Conservation (phyloP, 441 rosid genomes). For the Corymbia calophylla region DNA sequence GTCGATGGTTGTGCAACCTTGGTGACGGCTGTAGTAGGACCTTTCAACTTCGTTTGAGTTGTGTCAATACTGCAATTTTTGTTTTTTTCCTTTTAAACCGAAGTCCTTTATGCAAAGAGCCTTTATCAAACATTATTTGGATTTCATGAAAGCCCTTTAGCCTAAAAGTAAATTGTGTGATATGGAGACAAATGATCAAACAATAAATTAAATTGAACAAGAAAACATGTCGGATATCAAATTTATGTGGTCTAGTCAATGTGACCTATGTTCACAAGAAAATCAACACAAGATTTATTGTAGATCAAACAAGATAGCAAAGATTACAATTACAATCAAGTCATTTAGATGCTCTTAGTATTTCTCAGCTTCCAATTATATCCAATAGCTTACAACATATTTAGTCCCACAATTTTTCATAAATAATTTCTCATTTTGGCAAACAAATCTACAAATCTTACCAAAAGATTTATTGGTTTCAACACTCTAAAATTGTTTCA, state of each 20-base stretch:
- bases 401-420: neutral
- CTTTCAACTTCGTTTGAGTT: neutral
- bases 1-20: neutral
- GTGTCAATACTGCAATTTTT: neutral
- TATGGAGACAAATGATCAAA: neutral
- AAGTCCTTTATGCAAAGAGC: neutral
- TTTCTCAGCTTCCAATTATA: neutral
- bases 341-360: accelerated
- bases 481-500: neutral
- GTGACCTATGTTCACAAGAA: accelerated
- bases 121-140: neutral
- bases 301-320: accelerated
- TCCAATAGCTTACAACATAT: neutral
- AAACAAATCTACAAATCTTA: neutral
- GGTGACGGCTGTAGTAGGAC: too few species aligned
- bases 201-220: neutral
- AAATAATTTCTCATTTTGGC: neutral
- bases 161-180: neutral
- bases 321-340: neutral
- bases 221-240: neutral
- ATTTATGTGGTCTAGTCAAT: accelerated
- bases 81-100: neutral
- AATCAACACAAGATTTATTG: accelerated
- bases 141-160: neutral
- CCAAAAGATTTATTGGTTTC: neutral